Evolutionary conservation across 306 rosid species (phyloP).

Genomic region (Luffa acutangula): DNA sequence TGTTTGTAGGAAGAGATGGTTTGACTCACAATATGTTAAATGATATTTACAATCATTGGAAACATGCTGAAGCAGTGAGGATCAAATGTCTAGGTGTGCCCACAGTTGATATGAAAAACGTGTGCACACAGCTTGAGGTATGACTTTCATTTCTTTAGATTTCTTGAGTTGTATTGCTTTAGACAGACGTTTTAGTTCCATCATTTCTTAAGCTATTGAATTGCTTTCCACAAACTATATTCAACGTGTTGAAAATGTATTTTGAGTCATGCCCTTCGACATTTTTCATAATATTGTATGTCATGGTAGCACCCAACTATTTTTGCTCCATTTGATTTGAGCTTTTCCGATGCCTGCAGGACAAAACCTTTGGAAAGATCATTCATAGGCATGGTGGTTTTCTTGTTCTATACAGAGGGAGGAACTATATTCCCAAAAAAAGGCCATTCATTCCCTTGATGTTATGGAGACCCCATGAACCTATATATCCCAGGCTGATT

Average conservation of each 20-base stretch:
- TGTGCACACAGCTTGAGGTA: slow-evolving; percentile 80
- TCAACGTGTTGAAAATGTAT: background rate
- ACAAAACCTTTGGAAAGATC: slow-evolving; percentile 78
- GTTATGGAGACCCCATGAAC: slow-evolving; percentile 95
- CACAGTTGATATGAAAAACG: slow-evolving; percentile 85
- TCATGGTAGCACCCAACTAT: too few species aligned
- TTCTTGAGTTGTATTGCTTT: background rate
- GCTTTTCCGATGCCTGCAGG: slow-evolving; percentile 37
- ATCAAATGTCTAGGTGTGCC: slow-evolving; percentile 88
- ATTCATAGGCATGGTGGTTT: slow-evolving; percentile 67
- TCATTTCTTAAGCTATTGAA: background rate
- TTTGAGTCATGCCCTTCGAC: background rate
- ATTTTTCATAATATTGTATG: background rate
- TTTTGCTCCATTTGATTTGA: background rate
- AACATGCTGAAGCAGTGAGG: slow-evolving; percentile 67
- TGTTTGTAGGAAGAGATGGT: slow-evolving; percentile 74
- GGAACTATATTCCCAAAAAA: slow-evolving; percentile 58
- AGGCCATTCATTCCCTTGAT: slow-evolving; percentile 76
- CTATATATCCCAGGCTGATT: slow-evolving; percentile 77
- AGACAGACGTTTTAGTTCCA: background rate
- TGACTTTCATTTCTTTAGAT: background rate
- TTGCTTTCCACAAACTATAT: background rate
- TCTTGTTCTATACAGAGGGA: slow-evolving; percentile 75
- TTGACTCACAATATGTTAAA: slow-evolving; percentile 90
- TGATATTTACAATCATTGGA: slow-evolving; percentile 82